Evolutionary conservation across 1,284 basidiomycete species (phyloP), one percentile per base, ranked within the genome.

Genomic region (Puccinia novopanici): DNA sequence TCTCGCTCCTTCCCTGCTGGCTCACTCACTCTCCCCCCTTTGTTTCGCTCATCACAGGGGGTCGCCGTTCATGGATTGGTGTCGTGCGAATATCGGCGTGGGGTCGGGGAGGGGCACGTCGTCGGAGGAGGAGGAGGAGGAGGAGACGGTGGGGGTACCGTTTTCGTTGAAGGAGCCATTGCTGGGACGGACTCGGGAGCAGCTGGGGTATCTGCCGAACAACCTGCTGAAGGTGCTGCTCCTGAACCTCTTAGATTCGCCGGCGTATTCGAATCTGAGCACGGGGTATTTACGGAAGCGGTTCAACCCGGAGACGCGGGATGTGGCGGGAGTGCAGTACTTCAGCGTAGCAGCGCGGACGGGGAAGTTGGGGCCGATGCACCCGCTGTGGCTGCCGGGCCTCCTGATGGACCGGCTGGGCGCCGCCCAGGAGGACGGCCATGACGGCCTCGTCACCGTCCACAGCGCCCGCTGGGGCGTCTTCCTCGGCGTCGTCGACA

Each of bases 321-420:
- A 99, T 84, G 83, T 91, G 91, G 0, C 79, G 19, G 88, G 88
- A 63, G 93, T 99, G 78, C 92, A 92, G 84, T 99, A 99, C 88
- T 95, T 92, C 86, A 93, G 92, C 82, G 90, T 98, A 48, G 93
- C 94, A 0, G 93, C 93, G 0, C 90, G 94, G 17, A 89, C 91
- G 30, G 19, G 30, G 0, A 68, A 59, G 42, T 89, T 97, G 83
- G 90, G 87, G 84, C 88, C 98, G 48, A 92, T 93, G 89, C 96
- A 99, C 86, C 97, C 97, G 0, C 90, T 99, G 71, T 99, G 95
- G 94, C 89, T 98, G 63, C 94, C 96, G 1, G 98, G 98, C 87
- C 89, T 95, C 86, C 92, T 99, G 30, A 88, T 98, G 37, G 96
- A 99, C 85, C 87, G 87, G 6, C 87, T 88, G 2, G 88, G 88